phyloP scores from a whole-genome alignment of 495 filamentous ascomycete genomes.

The Entonaema liquescens region DNA sequence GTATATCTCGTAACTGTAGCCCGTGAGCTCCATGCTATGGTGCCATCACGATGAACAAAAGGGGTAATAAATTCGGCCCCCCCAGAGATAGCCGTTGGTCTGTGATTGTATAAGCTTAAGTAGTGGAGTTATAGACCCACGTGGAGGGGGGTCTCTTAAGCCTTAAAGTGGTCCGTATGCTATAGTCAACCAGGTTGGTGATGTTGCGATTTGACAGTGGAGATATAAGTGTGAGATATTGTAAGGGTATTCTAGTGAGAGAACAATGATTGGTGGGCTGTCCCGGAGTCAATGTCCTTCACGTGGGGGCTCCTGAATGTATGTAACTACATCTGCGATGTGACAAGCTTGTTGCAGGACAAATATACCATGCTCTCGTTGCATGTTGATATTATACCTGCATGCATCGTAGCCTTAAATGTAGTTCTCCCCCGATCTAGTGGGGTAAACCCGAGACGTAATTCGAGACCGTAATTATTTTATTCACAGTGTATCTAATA shows the following conservation, averaged over 20 bases:
- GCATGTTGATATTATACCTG: neutral
- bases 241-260: neutral
- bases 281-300: neutral
- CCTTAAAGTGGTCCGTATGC: neutral
- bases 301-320: neutral
- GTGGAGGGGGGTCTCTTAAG: neutral
- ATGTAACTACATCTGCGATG: neutral
- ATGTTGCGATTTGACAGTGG: neutral
- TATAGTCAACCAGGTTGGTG: neutral
- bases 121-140: neutral
- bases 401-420: slow-evolving; percentile 1
- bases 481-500: neutral
- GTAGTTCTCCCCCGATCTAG: slow-evolving; percentile 1
- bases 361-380: neutral
- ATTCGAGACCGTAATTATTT: neutral
- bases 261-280: neutral
- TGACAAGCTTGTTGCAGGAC: neutral
- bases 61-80: neutral
- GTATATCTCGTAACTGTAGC: neutral
- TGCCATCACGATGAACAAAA: neutral
- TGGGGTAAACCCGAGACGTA: neutral
- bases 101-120: neutral
- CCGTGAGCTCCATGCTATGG: neutral
- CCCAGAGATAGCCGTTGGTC: neutral
- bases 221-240: neutral